Conservation (phyloP, 1,139 yeast genomes). For the Hyphopichia khmerensis region DNA sequence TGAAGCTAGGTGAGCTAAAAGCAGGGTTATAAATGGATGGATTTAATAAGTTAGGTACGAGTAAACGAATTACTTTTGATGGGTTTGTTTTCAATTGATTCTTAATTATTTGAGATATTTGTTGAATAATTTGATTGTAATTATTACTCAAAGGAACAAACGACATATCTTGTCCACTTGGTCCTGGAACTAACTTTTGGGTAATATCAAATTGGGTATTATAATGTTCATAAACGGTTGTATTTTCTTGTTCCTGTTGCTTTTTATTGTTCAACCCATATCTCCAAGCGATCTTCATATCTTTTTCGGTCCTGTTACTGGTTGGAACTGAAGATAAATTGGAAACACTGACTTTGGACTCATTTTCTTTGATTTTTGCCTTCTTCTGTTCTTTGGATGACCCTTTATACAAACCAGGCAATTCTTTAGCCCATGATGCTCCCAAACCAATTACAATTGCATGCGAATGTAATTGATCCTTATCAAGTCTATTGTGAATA, state of each 20-base stretch:
- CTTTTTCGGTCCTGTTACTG: slow-evolving; percentile 29
- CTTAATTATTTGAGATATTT: slow-evolving; percentile 42
- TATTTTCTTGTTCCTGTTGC: slow-evolving; percentile 11
- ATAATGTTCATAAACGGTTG: slow-evolving; percentile 47
- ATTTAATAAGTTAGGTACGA: slow-evolving; percentile 73
- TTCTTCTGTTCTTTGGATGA: slow-evolving; percentile 65
- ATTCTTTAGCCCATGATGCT: slow-evolving; percentile 62
- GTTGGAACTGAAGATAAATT: slow-evolving; percentile 45
- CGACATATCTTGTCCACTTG: slow-evolving; percentile 60
- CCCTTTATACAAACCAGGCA: slow-evolving; percentile 82
- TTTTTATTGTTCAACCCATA: slow-evolving; percentile 59
- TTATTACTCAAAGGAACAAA: slow-evolving; percentile 41
- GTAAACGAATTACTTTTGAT: slow-evolving; percentile 56
- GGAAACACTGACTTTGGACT: slow-evolving; percentile 65
- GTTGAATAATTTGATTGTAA: slow-evolving; percentile 28
- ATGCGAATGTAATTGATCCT: slow-evolving; percentile 47
- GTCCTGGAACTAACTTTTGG: slow-evolving; percentile 63
- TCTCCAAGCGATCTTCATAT: slow-evolving; percentile 86
- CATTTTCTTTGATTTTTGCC: slow-evolving; percentile 55
- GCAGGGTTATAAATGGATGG: slow-evolving; percentile 72
- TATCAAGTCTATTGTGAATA: slow-evolving; percentile 55
- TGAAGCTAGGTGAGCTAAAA: slow-evolving; percentile 45
- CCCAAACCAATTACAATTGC: slow-evolving; percentile 66
- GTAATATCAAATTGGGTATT: slow-evolving; percentile 78
- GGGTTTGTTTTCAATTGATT: slow-evolving; percentile 30